Base-by-base conservation (phyloP, 2,329 filamentous ascomycete species). In the Colletotrichum sp. region DNA sequence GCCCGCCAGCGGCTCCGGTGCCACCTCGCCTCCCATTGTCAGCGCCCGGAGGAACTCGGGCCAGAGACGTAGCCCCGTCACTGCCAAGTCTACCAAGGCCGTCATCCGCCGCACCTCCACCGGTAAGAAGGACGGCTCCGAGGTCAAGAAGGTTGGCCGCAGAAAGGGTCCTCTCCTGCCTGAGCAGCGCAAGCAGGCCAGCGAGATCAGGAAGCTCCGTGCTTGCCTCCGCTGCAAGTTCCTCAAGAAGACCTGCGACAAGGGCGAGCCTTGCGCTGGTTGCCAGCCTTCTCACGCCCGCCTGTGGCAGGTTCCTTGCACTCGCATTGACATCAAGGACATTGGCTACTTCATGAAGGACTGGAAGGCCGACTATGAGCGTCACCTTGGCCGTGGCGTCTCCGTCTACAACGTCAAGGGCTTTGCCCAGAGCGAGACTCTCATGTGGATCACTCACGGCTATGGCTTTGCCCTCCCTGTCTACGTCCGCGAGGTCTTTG, bases 291-390 rank as follows among this genome's bases (percentile, higher is more conserved):
- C 96, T 24, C 96, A 99, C 85, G 96, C 96, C 78, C 93, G 96
- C 78, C 90, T 99, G 69, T 99, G 96, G 96, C 96, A 98, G 87
- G 96, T 99, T 60, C 96, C 96, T 77, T 99, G 96, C 89, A 99
- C 96, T 55, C 95, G 96, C 77, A 98, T 98, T 82, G 96, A 98
- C 85, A 99, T 99, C 89, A 98, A 98, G 90, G 96, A 99, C 82
- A 98, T 99, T 81, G 95, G 93, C 59, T 98, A 98, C 86, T 99
- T 99, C 89, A 97, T 98, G 95, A 98, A 98, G 89, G 96, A 98
- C 86, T 99, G 96, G 96, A 98, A 96, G 87, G 96, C 96, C 60
- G 96, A 99, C 85, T 98, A 97, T 81, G 96, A 98, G 87, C 94
- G 96, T 80, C 96, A 98, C 83, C 92, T 97, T 80, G 94, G 92